phyloP scores from a whole-genome alignment of 1,139 yeast genomes.

The Yamadazyma blattariae region DNA sequence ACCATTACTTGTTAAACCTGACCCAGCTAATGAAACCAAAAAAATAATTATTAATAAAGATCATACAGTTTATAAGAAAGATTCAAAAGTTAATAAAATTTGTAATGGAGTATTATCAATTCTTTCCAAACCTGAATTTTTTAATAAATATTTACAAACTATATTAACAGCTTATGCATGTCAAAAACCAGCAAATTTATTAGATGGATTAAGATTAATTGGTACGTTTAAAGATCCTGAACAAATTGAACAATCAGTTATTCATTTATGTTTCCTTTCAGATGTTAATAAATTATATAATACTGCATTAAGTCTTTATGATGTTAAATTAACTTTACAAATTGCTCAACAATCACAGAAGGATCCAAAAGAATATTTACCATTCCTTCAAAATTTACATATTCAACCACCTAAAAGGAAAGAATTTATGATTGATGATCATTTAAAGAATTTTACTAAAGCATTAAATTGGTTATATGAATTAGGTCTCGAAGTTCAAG shows the following conservation, averaged over 20 bases:
- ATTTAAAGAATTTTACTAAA: slow-evolving; percentile 61
- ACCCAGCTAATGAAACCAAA: slow-evolving; percentile 9
- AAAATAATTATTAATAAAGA: slow-evolving; percentile 32
- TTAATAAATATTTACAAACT: slow-evolving; percentile 65
- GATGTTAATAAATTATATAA: slow-evolving; percentile 83
- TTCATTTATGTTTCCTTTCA: slow-evolving; percentile 85
- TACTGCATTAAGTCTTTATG: slow-evolving; percentile 79
- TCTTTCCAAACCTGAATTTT: slow-evolving; percentile 51
- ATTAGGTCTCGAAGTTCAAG: slow-evolving; percentile 44
- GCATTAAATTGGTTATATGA: slow-evolving; percentile 69
- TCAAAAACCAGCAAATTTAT: slow-evolving; percentile 81
- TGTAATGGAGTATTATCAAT: slow-evolving; percentile 69
- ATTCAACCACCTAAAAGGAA: slow-evolving; percentile 64
- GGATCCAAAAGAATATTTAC: slow-evolving; percentile 96
- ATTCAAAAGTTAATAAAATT: slow-evolving; percentile 70
- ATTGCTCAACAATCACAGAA: slow-evolving; percentile 96
- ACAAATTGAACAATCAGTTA: slow-evolving; percentile 61
- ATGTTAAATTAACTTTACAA: slow-evolving; percentile 72
- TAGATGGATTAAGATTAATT: slow-evolving; percentile 67
- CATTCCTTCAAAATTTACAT: slow-evolving; percentile 81
- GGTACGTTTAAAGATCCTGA: slow-evolving; percentile 44
- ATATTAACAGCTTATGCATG: slow-evolving; percentile 91
- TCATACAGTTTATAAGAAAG: slow-evolving; percentile 26
- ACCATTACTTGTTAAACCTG: neutral
- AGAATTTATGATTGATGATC: slow-evolving; percentile 76